Evolutionary conservation across 106 monocot genomes (phyloP).

Genomic region (Narthecium ossifragum): DNA sequence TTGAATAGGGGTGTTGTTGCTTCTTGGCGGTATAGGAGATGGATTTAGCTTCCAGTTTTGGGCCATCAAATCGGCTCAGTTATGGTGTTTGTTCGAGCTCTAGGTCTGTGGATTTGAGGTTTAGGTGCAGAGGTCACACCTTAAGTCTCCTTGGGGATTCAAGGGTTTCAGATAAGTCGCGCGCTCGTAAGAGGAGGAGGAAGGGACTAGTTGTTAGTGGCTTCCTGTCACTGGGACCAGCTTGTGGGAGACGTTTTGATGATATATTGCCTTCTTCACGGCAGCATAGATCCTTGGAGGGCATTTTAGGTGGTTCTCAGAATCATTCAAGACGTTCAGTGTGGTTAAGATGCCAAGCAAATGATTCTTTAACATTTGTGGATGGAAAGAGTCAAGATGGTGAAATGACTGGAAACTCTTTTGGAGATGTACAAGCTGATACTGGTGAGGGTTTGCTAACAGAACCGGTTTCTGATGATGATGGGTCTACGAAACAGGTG

Average conservation of each 20-base stretch:
- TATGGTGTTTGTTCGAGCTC: constrained; percentile 15
- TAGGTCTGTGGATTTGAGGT: constrained; percentile 1
- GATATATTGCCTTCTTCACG: constrained; percentile 1
- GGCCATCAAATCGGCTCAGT: constrained; percentile 18
- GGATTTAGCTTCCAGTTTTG: constrained; percentile 52
- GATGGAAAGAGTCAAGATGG: constrained; percentile 31
- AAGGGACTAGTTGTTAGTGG: constrained; percentile 7
- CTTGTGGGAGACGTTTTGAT: constrained; percentile 1
- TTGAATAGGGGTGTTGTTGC: not conserved
- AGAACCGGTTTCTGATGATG: constrained; percentile 13
- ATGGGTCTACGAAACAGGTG: constrained; percentile 13
- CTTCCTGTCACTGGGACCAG: not conserved
- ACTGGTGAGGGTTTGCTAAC: not conserved
- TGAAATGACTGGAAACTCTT: constrained; percentile 13
- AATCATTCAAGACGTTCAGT: not conserved
- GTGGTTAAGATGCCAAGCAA: constrained; percentile 36
- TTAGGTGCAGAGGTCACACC: constrained; percentile 12
- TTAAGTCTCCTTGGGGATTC: constrained; percentile 17
- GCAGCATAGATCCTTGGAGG: not conserved
- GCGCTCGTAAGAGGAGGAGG: constrained; percentile 23
- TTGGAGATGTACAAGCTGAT: constrained; percentile 1
- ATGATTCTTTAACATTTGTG: constrained; percentile 54
- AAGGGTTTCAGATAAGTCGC: constrained; percentile 21
- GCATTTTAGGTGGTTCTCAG: constrained; percentile 1
- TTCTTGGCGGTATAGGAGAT: constrained; percentile 23